Evolutionary conservation across 192 early-diverging fungal genomes (phyloP).

Genomic region (Entomortierella chlamydospora): DNA sequence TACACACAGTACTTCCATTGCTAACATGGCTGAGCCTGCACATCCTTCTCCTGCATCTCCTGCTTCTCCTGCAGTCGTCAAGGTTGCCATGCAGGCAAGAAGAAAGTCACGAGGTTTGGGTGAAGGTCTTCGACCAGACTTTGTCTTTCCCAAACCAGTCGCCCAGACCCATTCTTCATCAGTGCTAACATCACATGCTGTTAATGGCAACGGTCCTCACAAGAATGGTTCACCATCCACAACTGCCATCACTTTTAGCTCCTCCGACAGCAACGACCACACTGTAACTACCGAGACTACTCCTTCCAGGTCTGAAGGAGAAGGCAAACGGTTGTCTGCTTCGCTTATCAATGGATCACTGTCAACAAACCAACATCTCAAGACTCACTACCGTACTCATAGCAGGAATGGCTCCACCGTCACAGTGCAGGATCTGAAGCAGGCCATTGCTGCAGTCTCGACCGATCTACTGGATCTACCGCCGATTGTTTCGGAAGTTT

Average conservation of each 20-base stretch:
- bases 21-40: neutral
- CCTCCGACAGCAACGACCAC: neutral
- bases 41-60: neutral
- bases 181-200: neutral
- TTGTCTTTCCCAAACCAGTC: conserved; percentile 46
- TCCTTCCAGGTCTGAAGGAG: neutral
- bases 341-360: conserved; percentile 16
- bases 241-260: conserved; percentile 8
- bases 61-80: conserved; percentile 16
- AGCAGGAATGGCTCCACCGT: conserved; percentile 50
- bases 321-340: conserved; percentile 1
- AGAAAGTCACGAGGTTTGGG: conserved; percentile 37
- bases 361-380: conserved; percentile 42
- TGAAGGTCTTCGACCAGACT: conserved; percentile 49
- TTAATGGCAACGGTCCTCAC: conserved; percentile 3
- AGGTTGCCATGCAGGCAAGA: conserved; percentile 48
- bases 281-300: neutral
- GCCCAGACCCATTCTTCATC: conserved; percentile 11
- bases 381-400: conserved; percentile 53
- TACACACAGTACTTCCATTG: neutral
- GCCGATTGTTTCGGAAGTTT: too few species aligned
- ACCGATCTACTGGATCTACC: conserved; percentile 36
- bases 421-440: conserved; percentile 50
- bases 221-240: conserved; percentile 1
- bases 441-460: conserved; percentile 48